These are phyloP conservation scores for Suhomyces bokatorum DNA, from an alignment of 1,139 yeast species.

Conservation along the genomic window DNA sequence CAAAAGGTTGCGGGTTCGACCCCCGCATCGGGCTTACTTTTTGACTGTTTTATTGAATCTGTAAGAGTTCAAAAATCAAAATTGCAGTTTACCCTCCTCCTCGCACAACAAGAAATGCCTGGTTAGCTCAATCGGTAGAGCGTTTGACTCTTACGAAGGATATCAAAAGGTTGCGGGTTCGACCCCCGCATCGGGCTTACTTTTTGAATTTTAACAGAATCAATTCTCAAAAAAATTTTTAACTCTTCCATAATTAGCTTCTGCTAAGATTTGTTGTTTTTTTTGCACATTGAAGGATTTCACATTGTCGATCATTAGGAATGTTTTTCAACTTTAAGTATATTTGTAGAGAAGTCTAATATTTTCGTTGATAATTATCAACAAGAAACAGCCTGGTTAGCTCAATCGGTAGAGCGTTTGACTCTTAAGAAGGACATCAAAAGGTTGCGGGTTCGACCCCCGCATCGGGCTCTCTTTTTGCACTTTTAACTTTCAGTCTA, in stretches of 20 bases:
- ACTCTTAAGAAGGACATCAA: slow-evolving; percentile 27
- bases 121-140: slow-evolving; percentile 17
- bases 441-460: slow-evolving; percentile 54
- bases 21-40: slow-evolving; percentile 46
- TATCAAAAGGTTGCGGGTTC: slow-evolving; percentile 51
- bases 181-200: slow-evolving; percentile 51
- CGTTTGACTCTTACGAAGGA: slow-evolving; percentile 19
- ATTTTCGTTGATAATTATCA: no score
- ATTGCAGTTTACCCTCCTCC: no score
- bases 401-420: slow-evolving; percentile 18
- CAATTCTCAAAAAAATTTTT: no score
- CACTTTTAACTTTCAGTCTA: not conserved
- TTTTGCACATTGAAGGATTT: no score
- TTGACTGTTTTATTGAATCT: not conserved
- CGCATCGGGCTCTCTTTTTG: slow-evolving; percentile 41
- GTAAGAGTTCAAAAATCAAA: no score
- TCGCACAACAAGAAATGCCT: slow-evolving; percentile 6
- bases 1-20: slow-evolving; percentile 53
- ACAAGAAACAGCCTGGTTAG: not conserved
- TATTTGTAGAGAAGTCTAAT: no score
- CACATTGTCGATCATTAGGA: no score
- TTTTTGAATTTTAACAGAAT: not conserved
- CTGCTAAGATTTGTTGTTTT: no score
- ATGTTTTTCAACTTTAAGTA: no score
- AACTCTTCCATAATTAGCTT: no score